Evolutionary conservation across 2,329 filamentous ascomycete species (phyloP), one percentile per base, ranked within the genome.

Genomic region (Calonectria hongkongensis): DNA sequence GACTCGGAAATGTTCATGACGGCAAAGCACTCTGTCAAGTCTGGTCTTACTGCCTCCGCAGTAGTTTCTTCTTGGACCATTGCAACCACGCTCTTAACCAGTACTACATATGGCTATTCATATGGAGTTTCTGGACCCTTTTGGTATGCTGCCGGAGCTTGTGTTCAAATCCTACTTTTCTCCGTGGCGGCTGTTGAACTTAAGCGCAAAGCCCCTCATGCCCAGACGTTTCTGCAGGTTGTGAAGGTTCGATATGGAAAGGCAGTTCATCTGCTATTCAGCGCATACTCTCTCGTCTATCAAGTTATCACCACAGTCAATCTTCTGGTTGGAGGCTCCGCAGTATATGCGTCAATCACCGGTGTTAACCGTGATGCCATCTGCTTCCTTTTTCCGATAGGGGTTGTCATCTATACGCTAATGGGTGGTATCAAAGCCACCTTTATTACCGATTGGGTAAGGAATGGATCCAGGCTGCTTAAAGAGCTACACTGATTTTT

Each of bases 1-100:
- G 64, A 67, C 30, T 71, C 69, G 10, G 69, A 71, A 36, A 71
- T 71, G 69, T 71, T 71, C 48, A 71, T 71, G 69, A 71, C 69
- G 2, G 69, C 64, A 4, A 71, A 71, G 41, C 64, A 68, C 54
- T 68, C 64, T 4, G 69, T 71, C 39, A 71, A 71, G 25, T 56
- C 69, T 1, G 69, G 69, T 16, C 54, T 71, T 13, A 71, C 69
- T 21, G 69, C 69, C 15, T 71, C 69, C 8, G 69, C 69, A 3
- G 69, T 71, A 16, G 69, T 71, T 16, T 71, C 69, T 2, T 71
- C 69, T 4, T 71, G 69, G 69, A 71, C 69, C n/a, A 71, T 71
- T 47, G 69, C 69, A 5, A 68, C 69, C 5, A 71, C 69, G 0
- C 69, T 71, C 2, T 21, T 71, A n/a, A 71, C 64, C 10, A 67